Conservation (phyloP, 1,284 basidiomycete species). For the Cutaneotrichosporon mucoides region DNA sequence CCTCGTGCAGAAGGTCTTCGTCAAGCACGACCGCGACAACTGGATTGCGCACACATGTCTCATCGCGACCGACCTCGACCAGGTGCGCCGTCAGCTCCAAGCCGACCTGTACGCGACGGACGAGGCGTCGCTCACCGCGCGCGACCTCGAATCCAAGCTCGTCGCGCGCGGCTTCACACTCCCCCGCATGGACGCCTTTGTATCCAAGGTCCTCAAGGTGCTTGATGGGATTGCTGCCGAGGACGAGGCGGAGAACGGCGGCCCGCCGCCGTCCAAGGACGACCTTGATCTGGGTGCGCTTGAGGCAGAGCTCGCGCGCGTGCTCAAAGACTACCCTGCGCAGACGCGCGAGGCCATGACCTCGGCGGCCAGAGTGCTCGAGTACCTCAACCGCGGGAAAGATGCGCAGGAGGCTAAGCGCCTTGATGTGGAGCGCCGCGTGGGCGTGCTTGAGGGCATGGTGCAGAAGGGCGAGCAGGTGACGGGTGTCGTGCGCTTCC, state of each 20-base stretch:
- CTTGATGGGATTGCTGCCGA: constrained; percentile 44
- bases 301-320: constrained; percentile 24
- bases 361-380: constrained; percentile 32
- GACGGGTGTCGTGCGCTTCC: constrained; percentile 39
- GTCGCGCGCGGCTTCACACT: constrained; percentile 27
- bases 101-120: constrained; percentile 41
- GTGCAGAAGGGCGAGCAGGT: constrained; percentile 44
- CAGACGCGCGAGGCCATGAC: constrained; percentile 40
- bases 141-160: constrained; percentile 35
- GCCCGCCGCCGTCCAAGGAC: background rate
- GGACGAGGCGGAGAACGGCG: constrained; percentile 25
- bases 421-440: constrained; percentile 38
- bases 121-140: constrained; percentile 30
- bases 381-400: constrained; percentile 40
- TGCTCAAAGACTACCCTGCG: constrained; percentile 27
- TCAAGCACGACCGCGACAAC: constrained; percentile 37
- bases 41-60: constrained; percentile 47
- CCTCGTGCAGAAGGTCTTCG: constrained; percentile 32
- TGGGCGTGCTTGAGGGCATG: constrained; percentile 46
- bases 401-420: constrained; percentile 42
- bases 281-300: constrained; percentile 15
- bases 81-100: constrained; percentile 36
- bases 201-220: constrained; percentile 43
- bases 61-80: constrained; percentile 41
- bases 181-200: constrained; percentile 35